Evolutionary conservation across 2,329 filamentous ascomycete species (phyloP).

Genomic region (Bipolaris bicolor): DNA sequence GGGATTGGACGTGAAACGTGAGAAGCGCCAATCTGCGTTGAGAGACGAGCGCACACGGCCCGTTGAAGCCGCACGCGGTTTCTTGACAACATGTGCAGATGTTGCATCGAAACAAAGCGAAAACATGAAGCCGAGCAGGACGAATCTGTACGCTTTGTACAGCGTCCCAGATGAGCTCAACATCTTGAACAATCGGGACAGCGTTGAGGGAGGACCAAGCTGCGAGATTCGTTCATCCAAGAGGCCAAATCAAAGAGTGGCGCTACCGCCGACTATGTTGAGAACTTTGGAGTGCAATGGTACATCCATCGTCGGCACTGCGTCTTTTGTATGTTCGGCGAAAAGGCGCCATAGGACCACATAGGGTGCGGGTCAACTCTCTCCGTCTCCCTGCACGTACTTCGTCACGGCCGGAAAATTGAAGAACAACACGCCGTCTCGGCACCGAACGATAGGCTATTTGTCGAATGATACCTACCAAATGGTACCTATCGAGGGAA

Average conservation of each 20-base stretch:
- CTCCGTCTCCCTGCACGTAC: slow-evolving; percentile 6
- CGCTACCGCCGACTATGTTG: not conserved
- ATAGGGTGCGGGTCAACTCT: slow-evolving; percentile 8
- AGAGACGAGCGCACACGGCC: slow-evolving; percentile 42
- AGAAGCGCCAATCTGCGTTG: slow-evolving; percentile 51
- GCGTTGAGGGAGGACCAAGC: not conserved
- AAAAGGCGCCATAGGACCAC: not conserved
- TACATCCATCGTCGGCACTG: not conserved
- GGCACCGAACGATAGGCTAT: slow-evolving; percentile 14
- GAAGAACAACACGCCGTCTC: slow-evolving; percentile 10
- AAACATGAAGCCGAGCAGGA: slow-evolving; percentile 21
- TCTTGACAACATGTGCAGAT: slow-evolving; percentile 14
- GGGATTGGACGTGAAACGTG: slow-evolving; percentile 45
- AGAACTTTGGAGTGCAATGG: not conserved
- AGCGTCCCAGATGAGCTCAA: slow-evolving; percentile 3
- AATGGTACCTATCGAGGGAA: slow-evolving; percentile 12
- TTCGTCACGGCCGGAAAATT: slow-evolving; percentile 17
- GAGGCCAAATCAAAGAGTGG: slow-evolving; percentile 2
- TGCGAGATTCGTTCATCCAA: slow-evolving; percentile 8
- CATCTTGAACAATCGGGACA: slow-evolving; percentile 3
- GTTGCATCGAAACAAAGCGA: slow-evolving; percentile 8
- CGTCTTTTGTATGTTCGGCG: slow-evolving; percentile 12
- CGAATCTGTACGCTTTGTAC: slow-evolving; percentile 10
- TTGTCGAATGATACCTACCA: slow-evolving; percentile 1
- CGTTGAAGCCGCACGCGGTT: slow-evolving; percentile 1